Conservation (phyloP, 352 stramenopile genomes). For the Globisporangium solare region DNA sequence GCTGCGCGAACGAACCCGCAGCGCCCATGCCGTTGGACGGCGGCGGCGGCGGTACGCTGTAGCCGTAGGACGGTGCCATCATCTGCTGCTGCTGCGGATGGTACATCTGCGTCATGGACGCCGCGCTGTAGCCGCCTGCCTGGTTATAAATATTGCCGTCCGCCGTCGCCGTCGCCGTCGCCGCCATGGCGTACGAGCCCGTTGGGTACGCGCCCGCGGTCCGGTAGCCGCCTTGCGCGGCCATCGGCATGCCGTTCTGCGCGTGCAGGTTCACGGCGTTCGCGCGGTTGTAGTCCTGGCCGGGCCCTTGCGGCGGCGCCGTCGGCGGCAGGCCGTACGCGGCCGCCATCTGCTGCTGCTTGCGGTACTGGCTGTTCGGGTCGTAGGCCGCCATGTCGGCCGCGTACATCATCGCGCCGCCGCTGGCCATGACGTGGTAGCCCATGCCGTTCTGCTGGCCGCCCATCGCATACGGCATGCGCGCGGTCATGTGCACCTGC, state of each 20-base stretch:
- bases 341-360: slow-evolving; percentile 13
- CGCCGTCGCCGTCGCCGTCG: slow-evolving; percentile 17
- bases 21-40: slow-evolving; percentile 13
- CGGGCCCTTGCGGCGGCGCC: slow-evolving; percentile 6
- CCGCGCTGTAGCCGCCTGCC: slow-evolving; percentile 22
- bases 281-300: slow-evolving; percentile 32
- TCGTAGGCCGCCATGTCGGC: slow-evolving; percentile 45
- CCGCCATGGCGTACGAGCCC: slow-evolving; percentile 12
- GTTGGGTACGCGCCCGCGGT: neutral
- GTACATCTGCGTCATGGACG: slow-evolving; percentile 33
- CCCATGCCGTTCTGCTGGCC: slow-evolving; percentile 13
- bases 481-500: slow-evolving; percentile 31
- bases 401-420: slow-evolving; percentile 35
- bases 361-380: slow-evolving; percentile 50
- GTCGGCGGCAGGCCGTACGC: slow-evolving; percentile 35
- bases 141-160: slow-evolving; percentile 41
- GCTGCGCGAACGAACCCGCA: slow-evolving; percentile 31
- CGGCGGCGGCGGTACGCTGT: slow-evolving; percentile 11
- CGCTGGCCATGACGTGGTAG: slow-evolving; percentile 22
- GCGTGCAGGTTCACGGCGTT: slow-evolving; percentile 35
- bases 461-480: slow-evolving; percentile 21
- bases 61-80: slow-evolving; percentile 14
- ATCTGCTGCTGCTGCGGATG: slow-evolving; percentile 16
- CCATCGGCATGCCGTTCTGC: slow-evolving; percentile 3
- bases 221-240: neutral